Evolutionary conservation across 2,329 filamentous ascomycete genomes (phyloP).

Genomic region (Hymenoscyphus albidus): DNA sequence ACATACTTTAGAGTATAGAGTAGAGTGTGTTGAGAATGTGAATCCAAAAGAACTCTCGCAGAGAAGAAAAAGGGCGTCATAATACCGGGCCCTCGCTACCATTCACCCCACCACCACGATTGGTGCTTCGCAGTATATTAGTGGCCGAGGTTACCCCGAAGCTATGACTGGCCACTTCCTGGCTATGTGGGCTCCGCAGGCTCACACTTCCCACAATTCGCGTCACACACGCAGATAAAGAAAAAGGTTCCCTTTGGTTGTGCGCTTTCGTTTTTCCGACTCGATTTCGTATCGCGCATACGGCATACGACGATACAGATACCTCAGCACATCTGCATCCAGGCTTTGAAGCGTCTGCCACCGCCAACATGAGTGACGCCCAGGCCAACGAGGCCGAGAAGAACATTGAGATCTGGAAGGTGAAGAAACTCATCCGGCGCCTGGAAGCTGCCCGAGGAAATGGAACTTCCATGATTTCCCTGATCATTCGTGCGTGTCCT

Average conservation of each 20-base stretch:
- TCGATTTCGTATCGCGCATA: constrained; percentile 22
- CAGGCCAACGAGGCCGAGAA: constrained; percentile 94
- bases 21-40: too few species aligned
- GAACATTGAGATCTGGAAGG: constrained; percentile 93
- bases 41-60: too few species aligned
- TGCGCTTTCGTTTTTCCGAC: constrained; percentile 22
- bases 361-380: constrained; percentile 74
- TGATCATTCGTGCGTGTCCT: constrained; percentile 80
- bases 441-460: constrained; percentile 96
- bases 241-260: constrained; percentile 20
- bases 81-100: too few species aligned
- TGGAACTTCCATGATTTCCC: constrained; percentile 98
- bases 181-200: too few species aligned
- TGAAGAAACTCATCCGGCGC: constrained; percentile 99
- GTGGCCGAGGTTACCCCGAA: too few species aligned
- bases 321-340: constrained; percentile 15
- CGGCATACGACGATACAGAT: constrained; percentile 2
- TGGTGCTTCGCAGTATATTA: too few species aligned
- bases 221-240: constrained; percentile 15
- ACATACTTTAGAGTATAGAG: too few species aligned
- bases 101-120: too few species aligned
- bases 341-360: constrained; percentile 25
- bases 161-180: too few species aligned
- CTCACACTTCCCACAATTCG: constrained; percentile 3
- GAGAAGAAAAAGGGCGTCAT: too few species aligned